Evolutionary conservation across 352 stramenopile genomes (phyloP).

Genomic region (Discostella stelligera): DNA sequence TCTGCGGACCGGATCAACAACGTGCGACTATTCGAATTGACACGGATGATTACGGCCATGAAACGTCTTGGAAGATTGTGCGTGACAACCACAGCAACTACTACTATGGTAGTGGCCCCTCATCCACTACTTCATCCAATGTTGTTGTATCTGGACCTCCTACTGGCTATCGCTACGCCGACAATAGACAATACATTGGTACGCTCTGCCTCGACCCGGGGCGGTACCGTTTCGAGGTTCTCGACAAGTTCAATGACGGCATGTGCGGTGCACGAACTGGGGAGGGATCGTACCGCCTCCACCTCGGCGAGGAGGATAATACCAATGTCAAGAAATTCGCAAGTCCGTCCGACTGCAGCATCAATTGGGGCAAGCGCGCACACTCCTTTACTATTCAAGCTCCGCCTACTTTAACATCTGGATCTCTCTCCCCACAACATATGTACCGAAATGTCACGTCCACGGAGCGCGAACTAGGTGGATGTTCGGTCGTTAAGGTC

Average conservation of each 20-base stretch:
- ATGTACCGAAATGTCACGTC: neutral
- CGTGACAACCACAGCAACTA: neutral
- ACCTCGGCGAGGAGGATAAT: conserved; percentile 9
- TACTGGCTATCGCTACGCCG: conserved; percentile 5
- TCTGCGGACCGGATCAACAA: conserved; percentile 7
- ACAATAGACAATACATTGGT: conserved; percentile 17
- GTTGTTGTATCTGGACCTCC: conserved; percentile 9
- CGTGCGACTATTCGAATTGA: conserved; percentile 20
- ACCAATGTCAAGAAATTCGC: conserved; percentile 1
- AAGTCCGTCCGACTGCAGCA: neutral
- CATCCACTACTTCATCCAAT: neutral
- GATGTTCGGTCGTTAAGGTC: conserved; percentile 31
- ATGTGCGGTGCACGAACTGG: conserved; percentile 20
- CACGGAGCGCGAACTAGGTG: neutral
- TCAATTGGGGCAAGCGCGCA: conserved; percentile 8
- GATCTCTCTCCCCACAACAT: neutral
- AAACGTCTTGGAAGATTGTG: conserved; percentile 2
- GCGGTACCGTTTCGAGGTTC: conserved; percentile 25
- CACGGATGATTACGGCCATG: conserved; percentile 18
- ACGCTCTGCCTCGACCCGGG: conserved; percentile 16
- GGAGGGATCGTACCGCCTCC: conserved; percentile 14
- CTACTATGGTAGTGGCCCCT: too few relatives aligned
- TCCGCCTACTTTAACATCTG: neutral
- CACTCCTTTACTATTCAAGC: conserved; percentile 16
- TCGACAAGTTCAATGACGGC: conserved; percentile 31